Evolutionary conservation across 2,329 filamentous ascomycete species (phyloP), one percentile per base, ranked within the genome.

Genomic region (Ustulina deusta): DNA sequence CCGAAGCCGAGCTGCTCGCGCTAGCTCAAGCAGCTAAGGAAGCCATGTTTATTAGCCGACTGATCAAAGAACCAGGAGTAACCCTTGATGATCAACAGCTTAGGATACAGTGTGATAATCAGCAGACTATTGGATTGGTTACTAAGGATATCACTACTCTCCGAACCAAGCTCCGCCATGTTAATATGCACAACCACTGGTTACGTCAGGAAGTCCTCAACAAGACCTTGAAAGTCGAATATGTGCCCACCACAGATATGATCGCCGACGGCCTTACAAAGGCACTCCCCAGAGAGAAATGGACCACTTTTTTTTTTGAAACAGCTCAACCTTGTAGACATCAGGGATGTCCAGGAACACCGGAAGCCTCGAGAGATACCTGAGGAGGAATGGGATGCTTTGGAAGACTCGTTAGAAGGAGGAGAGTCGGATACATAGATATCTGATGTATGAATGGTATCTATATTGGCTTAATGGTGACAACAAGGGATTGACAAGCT

Each of bases 1-100:
- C 34, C 5, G 36, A 66, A 27, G 58, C 58, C 7, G 44, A 66
- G 5, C n/a, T 62, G 1, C 22, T 66, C 1, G 58, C 58, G 1
- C 27, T 65, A 10, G 63, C 63, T 17, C 57, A 61, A 51, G 51
- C 59, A 6, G 46, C 27, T 2, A 62, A 66, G 13, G 52, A 66
- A 34, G 34, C 27, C 15, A 44, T 66, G 15, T 62, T 32, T 27
- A 42, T 62, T 3, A 42, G n/a, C 2, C 13, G 52, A 6, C 22
- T 66, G 6, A 51, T 62, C 11, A 27, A 25, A 5, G n/a, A 66
- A 22, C 20, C 62, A 1, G 29, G 52, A 10, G 20, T 66, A 11
- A 40, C 3, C 7, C 2, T 57, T 1, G n/a, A 59, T 1, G 3
- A 13, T 11, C 22, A 44, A 44, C 22, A 17, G 1, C 57, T 61